These are phyloP conservation scores for Aureobasidium lini DNA, from an alignment of 2,329 filamentous ascomycete genomes.

Conservation along the genomic window DNA sequence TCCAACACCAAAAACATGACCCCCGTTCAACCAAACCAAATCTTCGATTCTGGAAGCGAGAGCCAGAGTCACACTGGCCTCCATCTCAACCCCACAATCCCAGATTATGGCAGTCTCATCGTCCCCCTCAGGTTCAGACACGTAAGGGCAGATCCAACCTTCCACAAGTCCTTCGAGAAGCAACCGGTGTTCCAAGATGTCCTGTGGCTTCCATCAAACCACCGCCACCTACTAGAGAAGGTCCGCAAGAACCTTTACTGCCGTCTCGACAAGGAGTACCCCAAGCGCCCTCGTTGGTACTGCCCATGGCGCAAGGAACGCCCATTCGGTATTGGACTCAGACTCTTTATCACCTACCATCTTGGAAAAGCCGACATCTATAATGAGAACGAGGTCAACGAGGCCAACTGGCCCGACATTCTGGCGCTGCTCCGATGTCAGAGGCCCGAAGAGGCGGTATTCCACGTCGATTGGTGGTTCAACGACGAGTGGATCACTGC, in stretches of 20 bases:
- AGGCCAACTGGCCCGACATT: neutral
- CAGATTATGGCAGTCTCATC: neutral
- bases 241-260: neutral
- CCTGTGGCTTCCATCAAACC: neutral
- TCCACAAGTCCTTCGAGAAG: neutral
- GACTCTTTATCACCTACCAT: conserved; percentile 1
- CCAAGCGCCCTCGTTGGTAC: neutral
- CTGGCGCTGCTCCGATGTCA: neutral
- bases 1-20: neutral
- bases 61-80: neutral
- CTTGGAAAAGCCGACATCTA: neutral
- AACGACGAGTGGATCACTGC: too few relatives aligned
- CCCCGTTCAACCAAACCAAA: neutral
- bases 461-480: conserved; percentile 3
- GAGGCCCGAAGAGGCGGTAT: neutral
- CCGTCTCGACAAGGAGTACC: neutral
- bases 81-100: neutral
- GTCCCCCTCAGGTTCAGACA: neutral
- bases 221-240: neutral
- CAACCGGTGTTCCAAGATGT: neutral
- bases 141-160: neutral
- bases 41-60: neutral
- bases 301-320: neutral
- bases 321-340: neutral
- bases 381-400: neutral